Base-by-base conservation (phyloP, 2,329 filamentous ascomycete species). In the Aspergillus fischeri region DNA sequence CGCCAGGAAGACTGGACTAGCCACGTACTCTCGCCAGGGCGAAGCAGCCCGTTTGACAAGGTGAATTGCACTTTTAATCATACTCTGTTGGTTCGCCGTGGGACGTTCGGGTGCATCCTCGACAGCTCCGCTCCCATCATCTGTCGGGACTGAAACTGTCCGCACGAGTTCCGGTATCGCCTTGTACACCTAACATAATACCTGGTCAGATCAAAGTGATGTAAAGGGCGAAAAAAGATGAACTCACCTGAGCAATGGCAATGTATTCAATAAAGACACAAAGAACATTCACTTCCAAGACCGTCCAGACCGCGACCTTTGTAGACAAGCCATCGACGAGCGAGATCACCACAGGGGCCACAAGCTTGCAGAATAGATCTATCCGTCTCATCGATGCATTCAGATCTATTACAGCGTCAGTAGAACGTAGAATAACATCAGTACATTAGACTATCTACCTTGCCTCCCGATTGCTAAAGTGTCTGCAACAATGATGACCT, bases 331-430 rank as follows among this genome's bases (percentile, higher is more conserved):
- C 72, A 28, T 76, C 73, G 11, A 83, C 62, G 6, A 79, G 53
- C 0, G 81, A 80, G 24, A 83, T 80, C 7, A 80, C 67, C 6
- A 84, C 73, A 0, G 83, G 83, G 0, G 79, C 79, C 29, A 82
- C 57, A 14, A 85, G 77, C 65, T 85, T 85, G 73, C 82, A 85
- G 47, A 80, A 74, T 3, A 85, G 74, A 60, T 85, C 83, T 58
- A 85, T 84, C 7, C 81, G 74, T 54, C 82, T 73, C 81, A 85
- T 84, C 9, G 76, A 75, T 1, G 82, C 77, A 63, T 84, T 84
- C 3, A 84, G 56, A 66, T 66, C 69, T 74, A 56, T 9, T 5
- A 20, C 42, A 7, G 21, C 24, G 9, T 56, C 28, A 70, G 53
- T 38, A 65, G 61, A 20, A 51, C 61, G 9, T 27, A 24, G 60